These are phyloP conservation scores for Rhizoclosmatium globosum DNA, from an alignment of 192 early-diverging fungal genomes.

Conservation along the genomic window DNA sequence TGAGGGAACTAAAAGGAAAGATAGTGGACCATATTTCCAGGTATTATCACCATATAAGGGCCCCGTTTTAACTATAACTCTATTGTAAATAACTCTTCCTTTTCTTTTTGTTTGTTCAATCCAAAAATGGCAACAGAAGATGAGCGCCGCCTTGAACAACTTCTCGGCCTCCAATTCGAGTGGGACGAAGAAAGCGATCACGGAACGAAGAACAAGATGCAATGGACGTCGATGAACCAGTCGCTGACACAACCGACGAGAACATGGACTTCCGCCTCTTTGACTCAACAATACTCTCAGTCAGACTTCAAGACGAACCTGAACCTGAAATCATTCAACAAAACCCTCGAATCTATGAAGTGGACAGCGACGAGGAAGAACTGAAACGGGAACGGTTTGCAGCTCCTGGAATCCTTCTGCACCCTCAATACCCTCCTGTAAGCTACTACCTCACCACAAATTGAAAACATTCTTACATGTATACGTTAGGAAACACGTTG, in stretches of 20 bases:
- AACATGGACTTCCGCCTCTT: conserved; percentile 8
- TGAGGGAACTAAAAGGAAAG: too few relatives aligned
- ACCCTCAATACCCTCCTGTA: not conserved
- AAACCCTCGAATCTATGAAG: conserved; percentile 10
- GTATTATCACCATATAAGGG: too few relatives aligned
- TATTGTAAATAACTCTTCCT: too few relatives aligned
- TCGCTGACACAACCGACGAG: not conserved
- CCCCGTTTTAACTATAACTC: too few relatives aligned
- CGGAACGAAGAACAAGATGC: not conserved
- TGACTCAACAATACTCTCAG: not conserved
- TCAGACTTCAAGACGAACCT: not conserved
- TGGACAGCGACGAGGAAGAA: conserved; percentile 22
- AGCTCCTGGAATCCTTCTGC: not conserved
- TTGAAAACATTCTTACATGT: not conserved
- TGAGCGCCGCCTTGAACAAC: conserved; percentile 17
- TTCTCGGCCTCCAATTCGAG: conserved; percentile 20
- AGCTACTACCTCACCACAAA: not conserved
- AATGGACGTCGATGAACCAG: not conserved
- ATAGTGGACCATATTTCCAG: too few relatives aligned
- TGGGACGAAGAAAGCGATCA: not conserved
- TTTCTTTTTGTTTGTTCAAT: not conserved
- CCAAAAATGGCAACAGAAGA: not conserved
- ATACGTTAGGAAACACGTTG: not conserved
- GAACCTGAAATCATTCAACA: not conserved
- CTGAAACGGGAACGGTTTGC: not conserved